phyloP scores from a whole-genome alignment of 2,329 filamentous ascomycete species.

The Apiospora hydei region DNA sequence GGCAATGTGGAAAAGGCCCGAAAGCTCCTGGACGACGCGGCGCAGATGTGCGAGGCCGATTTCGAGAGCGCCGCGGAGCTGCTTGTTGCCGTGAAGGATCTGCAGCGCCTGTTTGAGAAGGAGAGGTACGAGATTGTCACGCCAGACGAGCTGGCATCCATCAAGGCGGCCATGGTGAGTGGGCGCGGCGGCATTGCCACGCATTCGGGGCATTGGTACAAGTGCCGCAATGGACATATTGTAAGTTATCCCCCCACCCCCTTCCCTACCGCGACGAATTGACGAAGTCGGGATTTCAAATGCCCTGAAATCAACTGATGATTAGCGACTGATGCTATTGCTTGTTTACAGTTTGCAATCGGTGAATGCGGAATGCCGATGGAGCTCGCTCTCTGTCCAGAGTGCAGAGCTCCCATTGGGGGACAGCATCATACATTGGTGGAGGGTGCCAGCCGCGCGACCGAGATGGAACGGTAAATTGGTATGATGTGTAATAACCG shows the following conservation, averaged over 20 bases:
- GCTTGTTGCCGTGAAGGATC: slow-evolving; percentile 53
- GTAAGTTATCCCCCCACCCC: too few relatives aligned
- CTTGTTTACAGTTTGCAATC: slow-evolving; percentile 60
- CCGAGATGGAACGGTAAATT: slow-evolving; percentile 51
- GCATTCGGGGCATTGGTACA: slow-evolving; percentile 66
- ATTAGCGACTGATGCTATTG: neutral
- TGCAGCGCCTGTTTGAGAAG: slow-evolving; percentile 55
- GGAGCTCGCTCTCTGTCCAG: slow-evolving; percentile 65
- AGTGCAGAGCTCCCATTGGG: slow-evolving; percentile 66
- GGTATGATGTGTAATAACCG: too few relatives aligned
- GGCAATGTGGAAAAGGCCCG: neutral
- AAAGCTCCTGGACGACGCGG: neutral
- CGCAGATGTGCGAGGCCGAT: slow-evolving; percentile 48
- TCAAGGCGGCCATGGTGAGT: slow-evolving; percentile 38
- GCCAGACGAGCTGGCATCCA: slow-evolving; percentile 55
- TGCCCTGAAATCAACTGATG: too few relatives aligned
- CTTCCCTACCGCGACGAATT: too few relatives aligned
- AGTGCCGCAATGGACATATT: slow-evolving; percentile 59
- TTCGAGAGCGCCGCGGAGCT: slow-evolving; percentile 54
- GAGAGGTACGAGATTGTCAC: slow-evolving; percentile 63
- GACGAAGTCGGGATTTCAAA: too few relatives aligned
- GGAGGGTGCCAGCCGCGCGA: slow-evolving; percentile 58
- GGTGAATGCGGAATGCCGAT: slow-evolving; percentile 74
- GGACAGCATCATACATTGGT: slow-evolving; percentile 58
- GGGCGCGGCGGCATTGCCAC: neutral